phyloP scores from a whole-genome alignment of 148 eudicot species.

The Chenopodium formosanum region DNA sequence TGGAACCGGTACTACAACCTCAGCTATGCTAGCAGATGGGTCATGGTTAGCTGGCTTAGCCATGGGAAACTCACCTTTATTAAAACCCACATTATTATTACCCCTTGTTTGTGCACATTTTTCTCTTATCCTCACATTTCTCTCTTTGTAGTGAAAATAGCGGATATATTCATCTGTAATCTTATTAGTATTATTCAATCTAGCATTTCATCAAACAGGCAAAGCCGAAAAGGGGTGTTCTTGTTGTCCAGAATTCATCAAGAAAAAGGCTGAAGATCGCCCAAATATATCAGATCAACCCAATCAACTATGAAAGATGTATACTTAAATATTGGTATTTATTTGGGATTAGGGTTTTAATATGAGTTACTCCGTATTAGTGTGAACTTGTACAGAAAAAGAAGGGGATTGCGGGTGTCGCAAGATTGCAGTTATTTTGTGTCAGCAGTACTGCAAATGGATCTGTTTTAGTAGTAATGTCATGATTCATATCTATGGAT shows the following conservation, averaged over 20 bases:
- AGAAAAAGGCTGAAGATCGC: conserved; percentile 13
- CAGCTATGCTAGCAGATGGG: conserved; percentile 59
- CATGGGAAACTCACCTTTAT: conserved; percentile 59
- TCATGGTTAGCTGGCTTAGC: conserved; percentile 89
- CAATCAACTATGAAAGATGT: background rate
- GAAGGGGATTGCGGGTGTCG: background rate
- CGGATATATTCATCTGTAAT: background rate
- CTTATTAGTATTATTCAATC: conserved; percentile 4
- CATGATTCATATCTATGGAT: no score
- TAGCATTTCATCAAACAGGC: conserved; percentile 22
- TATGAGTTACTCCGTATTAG: background rate
- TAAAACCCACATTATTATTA: conserved; percentile 23
- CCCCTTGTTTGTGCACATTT: background rate
- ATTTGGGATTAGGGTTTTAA: conserved; percentile 4
- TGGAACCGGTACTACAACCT: conserved; percentile 32
- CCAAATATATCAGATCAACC: background rate
- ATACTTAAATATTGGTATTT: background rate
- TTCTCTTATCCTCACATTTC: conserved; percentile 23
- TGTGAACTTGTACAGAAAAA: conserved; percentile 31
- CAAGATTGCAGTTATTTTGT: conserved; percentile 19
- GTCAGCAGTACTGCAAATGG: background rate
- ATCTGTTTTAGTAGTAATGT: background rate
- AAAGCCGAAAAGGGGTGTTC: conserved; percentile 1
- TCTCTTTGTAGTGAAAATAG: conserved; percentile 22
- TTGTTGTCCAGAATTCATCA: conserved; percentile 9